phyloP scores from a whole-genome alignment of 306 rosid species.

The Ziziphus jujuba region DNA sequence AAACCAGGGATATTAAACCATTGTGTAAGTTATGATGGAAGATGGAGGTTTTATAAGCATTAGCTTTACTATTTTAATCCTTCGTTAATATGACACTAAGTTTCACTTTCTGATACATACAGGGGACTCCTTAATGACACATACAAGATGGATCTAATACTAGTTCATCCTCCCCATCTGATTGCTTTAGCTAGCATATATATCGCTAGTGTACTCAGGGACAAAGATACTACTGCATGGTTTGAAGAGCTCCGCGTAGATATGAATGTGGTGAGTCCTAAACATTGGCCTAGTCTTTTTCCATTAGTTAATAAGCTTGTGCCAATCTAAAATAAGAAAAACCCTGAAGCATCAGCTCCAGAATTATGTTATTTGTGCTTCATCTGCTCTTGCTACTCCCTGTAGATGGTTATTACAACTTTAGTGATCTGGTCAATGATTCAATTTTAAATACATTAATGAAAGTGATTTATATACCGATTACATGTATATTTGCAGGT shows the following conservation, averaged over 20 bases:
- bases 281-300: not conserved
- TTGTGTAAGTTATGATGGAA: too few species aligned
- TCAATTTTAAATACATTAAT: not conserved
- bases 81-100: conserved; percentile 2
- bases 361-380: not conserved
- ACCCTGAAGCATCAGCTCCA: not conserved
- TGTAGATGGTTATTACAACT: too few species aligned
- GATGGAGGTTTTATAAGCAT: too few species aligned
- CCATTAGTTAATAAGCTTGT: not conserved
- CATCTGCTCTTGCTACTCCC: not conserved
- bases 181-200: conserved; percentile 93
- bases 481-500: conserved; percentile 52
- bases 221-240: conserved; percentile 87
- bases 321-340: not conserved
- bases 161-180: conserved; percentile 91
- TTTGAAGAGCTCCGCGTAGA: conserved; percentile 94
- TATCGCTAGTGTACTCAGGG: conserved; percentile 77
- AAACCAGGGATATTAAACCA: not conserved
- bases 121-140: conserved; percentile 96
- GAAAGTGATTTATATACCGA: not conserved
- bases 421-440: too few species aligned
- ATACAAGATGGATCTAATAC: conserved; percentile 94
- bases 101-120: conserved; percentile 16
- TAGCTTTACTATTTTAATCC: not conserved
- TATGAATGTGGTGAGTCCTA: conserved; percentile 81